These are phyloP conservation scores for Colletotrichum agaves DNA, from an alignment of 2,329 filamentous ascomycete species.

Conservation along the genomic window DNA sequence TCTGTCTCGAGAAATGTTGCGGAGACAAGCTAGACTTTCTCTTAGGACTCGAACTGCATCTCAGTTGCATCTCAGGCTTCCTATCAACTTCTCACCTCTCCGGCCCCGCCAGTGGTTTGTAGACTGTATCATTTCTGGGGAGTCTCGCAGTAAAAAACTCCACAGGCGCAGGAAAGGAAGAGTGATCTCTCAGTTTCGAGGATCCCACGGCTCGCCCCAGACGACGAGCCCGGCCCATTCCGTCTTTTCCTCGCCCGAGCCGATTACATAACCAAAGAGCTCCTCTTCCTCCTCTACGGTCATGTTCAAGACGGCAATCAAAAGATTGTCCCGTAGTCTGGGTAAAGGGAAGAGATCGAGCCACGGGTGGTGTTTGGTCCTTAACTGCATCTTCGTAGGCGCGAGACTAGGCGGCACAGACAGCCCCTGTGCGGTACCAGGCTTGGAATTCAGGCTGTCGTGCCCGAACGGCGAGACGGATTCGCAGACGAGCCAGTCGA, in stretches of 20 bases:
- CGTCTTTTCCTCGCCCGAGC: not conserved
- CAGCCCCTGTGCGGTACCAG: not conserved
- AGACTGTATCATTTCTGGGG: conserved; percentile 48
- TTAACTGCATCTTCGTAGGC: conserved; percentile 43
- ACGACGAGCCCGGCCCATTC: conserved; percentile 45
- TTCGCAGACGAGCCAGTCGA: conserved; percentile 8
- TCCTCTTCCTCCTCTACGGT: not conserved
- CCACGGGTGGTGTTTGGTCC: conserved; percentile 45
- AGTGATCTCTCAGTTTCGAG: conserved; percentile 58
- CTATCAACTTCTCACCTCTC: conserved; percentile 7
- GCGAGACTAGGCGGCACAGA: conserved; percentile 34
- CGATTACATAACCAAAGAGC: not conserved
- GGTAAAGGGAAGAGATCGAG: conserved; percentile 47
- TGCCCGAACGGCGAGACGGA: conserved; percentile 37
- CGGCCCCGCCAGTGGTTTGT: conserved; percentile 48
- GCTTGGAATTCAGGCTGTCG: not conserved
- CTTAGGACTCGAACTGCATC: not conserved
- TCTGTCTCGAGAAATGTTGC: too few species aligned
- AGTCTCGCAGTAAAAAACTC: conserved; percentile 50
- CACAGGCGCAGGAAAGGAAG: conserved; percentile 57
- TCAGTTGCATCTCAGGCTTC: not conserved
- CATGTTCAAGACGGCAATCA: conserved; percentile 6
- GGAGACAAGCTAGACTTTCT: too few species aligned
- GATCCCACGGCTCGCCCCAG: conserved; percentile 59
- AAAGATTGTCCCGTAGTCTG: conserved; percentile 43